A percentile compares a stretch with the other conserved stretches of the same genome.
These are phyloP conservation scores for Neltuma alba DNA, from an alignment of 306 rosid genomes.

Conservation along the genomic window DNA sequence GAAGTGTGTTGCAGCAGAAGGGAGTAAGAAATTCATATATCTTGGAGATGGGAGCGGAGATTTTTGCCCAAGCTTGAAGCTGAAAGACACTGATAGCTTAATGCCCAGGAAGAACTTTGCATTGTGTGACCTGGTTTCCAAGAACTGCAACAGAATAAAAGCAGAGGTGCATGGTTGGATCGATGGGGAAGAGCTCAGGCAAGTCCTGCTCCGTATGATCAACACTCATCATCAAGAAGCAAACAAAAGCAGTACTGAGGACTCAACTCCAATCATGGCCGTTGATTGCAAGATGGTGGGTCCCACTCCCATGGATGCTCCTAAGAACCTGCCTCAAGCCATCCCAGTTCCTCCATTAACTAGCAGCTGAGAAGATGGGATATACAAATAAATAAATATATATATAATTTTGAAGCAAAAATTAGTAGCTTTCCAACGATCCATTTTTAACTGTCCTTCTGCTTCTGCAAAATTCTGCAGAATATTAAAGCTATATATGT, in stretches of 20 bases:
- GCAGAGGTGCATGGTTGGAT: slow-evolving; percentile 61
- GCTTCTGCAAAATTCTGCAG: background rate
- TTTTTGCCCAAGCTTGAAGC: slow-evolving; percentile 69
- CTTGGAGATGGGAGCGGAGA: slow-evolving; percentile 77
- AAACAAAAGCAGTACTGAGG: background rate
- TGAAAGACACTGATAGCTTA: slow-evolving; percentile 52
- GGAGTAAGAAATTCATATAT: slow-evolving; percentile 51
- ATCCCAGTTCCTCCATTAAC: slow-evolving; percentile 25
- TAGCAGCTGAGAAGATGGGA: background rate
- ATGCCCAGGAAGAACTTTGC: slow-evolving; percentile 65
- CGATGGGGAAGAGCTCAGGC: slow-evolving; percentile 52
- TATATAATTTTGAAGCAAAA: background rate
- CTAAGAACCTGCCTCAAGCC: slow-evolving; percentile 32
- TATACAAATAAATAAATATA: too few species aligned
- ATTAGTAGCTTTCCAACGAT: background rate
- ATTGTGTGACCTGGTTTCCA: slow-evolving; percentile 49
- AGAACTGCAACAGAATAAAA: slow-evolving; percentile 45
- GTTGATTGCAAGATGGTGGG: slow-evolving; percentile 42
- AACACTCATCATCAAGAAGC: slow-evolving; percentile 35
- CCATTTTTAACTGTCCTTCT: background rate
- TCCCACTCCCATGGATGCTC: slow-evolving; percentile 36
- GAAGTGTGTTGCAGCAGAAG: slow-evolving; percentile 35
- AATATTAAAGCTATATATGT: background rate
- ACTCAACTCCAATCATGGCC: slow-evolving; percentile 7
- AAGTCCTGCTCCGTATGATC: slow-evolving; percentile 35